Evolutionary conservation across 768 basidiomycete genomes (phyloP), one percentile per base, ranked within the genome.

Genomic region (Coprinellus aureogranulatus): DNA sequence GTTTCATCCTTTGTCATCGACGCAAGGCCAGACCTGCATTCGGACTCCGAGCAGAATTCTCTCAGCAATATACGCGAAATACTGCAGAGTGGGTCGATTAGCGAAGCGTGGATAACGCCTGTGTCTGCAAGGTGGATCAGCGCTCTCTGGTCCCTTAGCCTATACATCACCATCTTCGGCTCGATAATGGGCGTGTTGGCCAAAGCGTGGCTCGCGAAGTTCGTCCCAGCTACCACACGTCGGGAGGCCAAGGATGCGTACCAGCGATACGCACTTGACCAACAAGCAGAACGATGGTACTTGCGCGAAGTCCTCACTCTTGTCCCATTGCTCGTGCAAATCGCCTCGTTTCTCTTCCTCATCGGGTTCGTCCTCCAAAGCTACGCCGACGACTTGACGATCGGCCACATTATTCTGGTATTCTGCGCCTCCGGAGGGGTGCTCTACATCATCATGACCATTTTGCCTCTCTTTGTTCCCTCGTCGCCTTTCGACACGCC

Each of bases 101-200:
- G 40, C 14, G 9, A 48, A 26, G 28, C 42, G 0, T 64, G 59
- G 45, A 41, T n/a, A 18, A 64, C 66, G 0, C 48, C 64, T 6
- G 47, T 57, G 1, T 28, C 61, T 8, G 31, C 63, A 18, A 54
- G 67, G 4, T 61, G 62, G 54, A 61, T 64, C 25, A 71, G 68
- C 47, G 56, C 64, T 2, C 55, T 68, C 1, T 68, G 66, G 66
- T 67, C 66, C 47, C 61, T 66, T 26, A 69, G 68, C 31, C 60
- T 71, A 8, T 61, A 63, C 20, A 64, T 63, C 47, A 66, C 64
- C 10, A 60, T 69, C 6, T 64, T 62, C 28, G 62, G 68, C 61
- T 68, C 70, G 4, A 64, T 71, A 37, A 61, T 62, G 26, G 67
- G 66, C n/a, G 67, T 67, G 25, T 62, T 71, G 11, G 66, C 64